Evolutionary conservation across 768 basidiomycete species (phyloP), one percentile per base, ranked within the genome.

Genomic region (Scleroderma bovista): DNA sequence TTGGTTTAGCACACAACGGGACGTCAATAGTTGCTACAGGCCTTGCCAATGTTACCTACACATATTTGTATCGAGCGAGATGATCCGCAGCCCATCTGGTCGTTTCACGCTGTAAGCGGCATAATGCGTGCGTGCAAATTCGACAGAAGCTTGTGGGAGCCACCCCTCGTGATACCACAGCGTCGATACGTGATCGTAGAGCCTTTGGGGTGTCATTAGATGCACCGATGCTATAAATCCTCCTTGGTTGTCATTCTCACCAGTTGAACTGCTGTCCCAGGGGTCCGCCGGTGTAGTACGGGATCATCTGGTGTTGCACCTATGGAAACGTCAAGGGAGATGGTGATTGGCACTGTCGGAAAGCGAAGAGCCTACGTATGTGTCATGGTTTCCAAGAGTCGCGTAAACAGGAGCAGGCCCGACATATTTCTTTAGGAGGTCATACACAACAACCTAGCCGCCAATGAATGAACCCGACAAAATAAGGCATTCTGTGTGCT

Each of bases 331-430:
- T 46, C 26, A 29, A 20, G 15, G 38, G 26, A 45, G 11, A 3
- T 9, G 13, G 19, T 22, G 8, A 4, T 19, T 5, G 22, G 7
- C 3, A 5, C 42, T 6, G 0, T 8, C 11, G 8, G 17, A 36
- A 37, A 0, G 20, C 34, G 13, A 44, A 44, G 19, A 31, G 41
- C 38, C 17, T 52, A 84, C 81, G 64, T 86, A 86, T 45, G 74
- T 80, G 58, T 88, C 86, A 54, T 88, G 86, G 61, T 88, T 88
- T 6, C 86, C 86, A 3, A 88, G 68, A 1, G 81, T 77, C 10
- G 83, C 77, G 52, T 86, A 88, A 1, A 88, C 75, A 16, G 86
- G 84, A 0, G 82, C 79, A 5, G 76, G 70, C 15, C 79, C 79
- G 29, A 87, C 70, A 52, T 72, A 72, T 22, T 67, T 64, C 60